Base-by-base conservation (phyloP, 192 early-diverging fungal species). In the Coemansia sp. region DNA sequence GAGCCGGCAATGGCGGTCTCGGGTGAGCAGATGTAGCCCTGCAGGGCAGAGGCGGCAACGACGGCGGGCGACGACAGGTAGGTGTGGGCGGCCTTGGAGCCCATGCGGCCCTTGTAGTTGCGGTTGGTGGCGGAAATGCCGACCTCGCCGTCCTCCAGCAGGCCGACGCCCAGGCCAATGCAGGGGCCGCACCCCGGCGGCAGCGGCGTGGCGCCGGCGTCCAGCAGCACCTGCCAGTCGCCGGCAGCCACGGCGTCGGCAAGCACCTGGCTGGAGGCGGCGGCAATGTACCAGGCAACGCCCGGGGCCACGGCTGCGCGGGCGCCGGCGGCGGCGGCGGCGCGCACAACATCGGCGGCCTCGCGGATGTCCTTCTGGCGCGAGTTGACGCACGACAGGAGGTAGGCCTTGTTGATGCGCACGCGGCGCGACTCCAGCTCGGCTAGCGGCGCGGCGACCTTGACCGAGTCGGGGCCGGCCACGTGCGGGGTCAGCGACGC, bases 71-170 rank as follows among this genome's bases (percentile, higher is more conserved):
- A 95, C 4, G 94, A 86, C 35, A 99, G 82, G 58, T 99, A 99
- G 0, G 96, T 93, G 51, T 90, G 81, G 0, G 96, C 92, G 29
- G 65, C 81, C 39, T 91, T 91, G 17, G 90, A 91, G 36, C 96
- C 96, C 96, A 99, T 99, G 13, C 96, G 84, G 40, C 96, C 96
- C 80, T 99, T 99, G 79, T 91, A 99, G 66, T 99, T 99, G 42
- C 96, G 82, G 70, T 99, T 99, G 18, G 96, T 97, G 14, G 96
- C 96, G n/a, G 92, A 94, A 41, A 99, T 97, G 19, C 96, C 94
- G 6, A 97, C 90, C 71, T 97, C 94, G 27, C 91, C 90, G 62
- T 99, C 96, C 76, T 94, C 81, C 34, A 99, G 81, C 52, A 99
- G 75, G 21, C 94, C 96, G 14, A 84, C 82, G 27, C 96, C 96